phyloP scores from a whole-genome alignment of 2,329 filamentous ascomycete species.

The Pseudopyrenochaeta lycopersici region DNA sequence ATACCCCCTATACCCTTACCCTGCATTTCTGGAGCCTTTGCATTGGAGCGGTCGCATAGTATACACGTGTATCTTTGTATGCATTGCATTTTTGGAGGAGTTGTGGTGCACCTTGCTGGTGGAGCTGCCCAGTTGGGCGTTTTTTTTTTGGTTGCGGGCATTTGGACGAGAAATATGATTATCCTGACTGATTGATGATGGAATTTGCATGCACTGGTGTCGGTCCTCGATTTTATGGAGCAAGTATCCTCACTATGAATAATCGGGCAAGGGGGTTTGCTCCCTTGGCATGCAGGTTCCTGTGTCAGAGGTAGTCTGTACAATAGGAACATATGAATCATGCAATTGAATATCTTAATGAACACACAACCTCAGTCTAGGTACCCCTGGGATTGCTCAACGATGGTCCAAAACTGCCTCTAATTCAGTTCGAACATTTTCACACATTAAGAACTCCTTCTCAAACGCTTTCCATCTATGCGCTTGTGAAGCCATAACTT shows the following conservation, averaged over 20 bases:
- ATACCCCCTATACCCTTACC: constrained; percentile 1
- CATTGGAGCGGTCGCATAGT: background rate
- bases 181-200: background rate
- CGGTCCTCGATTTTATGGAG: background rate
- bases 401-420: no score
- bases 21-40: background rate
- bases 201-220: background rate
- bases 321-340: background rate
- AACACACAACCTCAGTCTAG: background rate
- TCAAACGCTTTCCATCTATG: no score
- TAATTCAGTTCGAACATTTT: no score
- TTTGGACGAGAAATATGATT: constrained; percentile 5
- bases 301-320: background rate
- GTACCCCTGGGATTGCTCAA: no score
- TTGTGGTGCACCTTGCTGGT: background rate
- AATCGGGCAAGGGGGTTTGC: no score
- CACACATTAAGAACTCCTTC: no score
- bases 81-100: background rate
- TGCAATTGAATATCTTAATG: background rate
- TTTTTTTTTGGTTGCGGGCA: background rate
- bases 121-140: constrained; percentile 1
- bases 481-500: no score
- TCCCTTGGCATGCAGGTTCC: no score
- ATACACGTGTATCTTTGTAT: background rate
- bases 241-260: background rate